Evolutionary conservation across 805 yeast genomes (phyloP).

Genomic region (Candida michaelii): DNA sequence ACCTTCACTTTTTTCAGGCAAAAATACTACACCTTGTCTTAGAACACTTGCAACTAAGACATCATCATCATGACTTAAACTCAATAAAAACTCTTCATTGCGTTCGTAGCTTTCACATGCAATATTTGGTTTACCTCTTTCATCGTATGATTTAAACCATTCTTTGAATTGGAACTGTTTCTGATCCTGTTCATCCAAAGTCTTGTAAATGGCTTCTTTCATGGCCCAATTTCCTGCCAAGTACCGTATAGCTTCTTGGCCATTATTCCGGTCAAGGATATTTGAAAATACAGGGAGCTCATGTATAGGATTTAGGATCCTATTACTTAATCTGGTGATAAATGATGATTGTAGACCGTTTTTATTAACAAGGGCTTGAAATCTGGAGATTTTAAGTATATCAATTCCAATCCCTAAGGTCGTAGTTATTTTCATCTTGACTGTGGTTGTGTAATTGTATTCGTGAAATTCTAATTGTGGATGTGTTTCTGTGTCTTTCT

Average conservation of each 20-base stretch:
- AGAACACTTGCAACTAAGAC: constrained; percentile 56
- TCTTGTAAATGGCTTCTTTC: constrained; percentile 73
- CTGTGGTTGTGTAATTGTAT: too few relatives aligned
- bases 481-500: not conserved
- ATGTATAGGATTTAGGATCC: constrained; percentile 51
- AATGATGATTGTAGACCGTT: constrained; percentile 15
- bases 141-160: constrained; percentile 53
- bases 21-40: constrained; percentile 29
- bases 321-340: constrained; percentile 34
- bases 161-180: constrained; percentile 50
- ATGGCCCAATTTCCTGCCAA: constrained; percentile 68
- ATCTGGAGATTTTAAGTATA: constrained; percentile 47
- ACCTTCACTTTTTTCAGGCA: not conserved
- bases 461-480: not conserved
- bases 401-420: constrained; percentile 58
- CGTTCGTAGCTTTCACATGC: constrained; percentile 27
- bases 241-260: constrained; percentile 26
- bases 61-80: constrained; percentile 68
- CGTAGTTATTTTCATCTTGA: constrained; percentile 10
- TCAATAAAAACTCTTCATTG: constrained; percentile 51
- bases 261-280: constrained; percentile 15
- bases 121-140: constrained; percentile 46
- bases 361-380: constrained; percentile 39
- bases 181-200: constrained; percentile 52
- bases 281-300: constrained; percentile 31